These are phyloP conservation scores for Kregervanrija pseudodelftensis DNA, from an alignment of 805 yeast species.

Conservation along the genomic window DNA sequence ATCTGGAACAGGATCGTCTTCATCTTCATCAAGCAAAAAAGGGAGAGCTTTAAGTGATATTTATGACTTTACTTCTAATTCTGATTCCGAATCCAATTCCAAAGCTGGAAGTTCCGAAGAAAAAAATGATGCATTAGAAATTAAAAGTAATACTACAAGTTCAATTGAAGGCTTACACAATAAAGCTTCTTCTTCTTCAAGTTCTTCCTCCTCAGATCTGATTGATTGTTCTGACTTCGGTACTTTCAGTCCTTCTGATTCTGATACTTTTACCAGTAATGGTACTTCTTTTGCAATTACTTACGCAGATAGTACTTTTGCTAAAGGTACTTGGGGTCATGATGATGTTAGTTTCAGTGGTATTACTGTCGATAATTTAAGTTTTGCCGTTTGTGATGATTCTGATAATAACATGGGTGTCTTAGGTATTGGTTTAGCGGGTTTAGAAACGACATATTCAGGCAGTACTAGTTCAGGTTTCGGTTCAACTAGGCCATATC, in stretches of 20 bases:
- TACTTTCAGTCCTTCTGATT: conserved; percentile 36
- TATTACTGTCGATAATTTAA: conserved; percentile 38
- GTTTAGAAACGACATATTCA: conserved; percentile 53
- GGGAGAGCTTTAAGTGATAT: conserved; percentile 1
- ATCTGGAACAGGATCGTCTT: conserved; percentile 6
- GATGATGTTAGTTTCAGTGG: conserved; percentile 53
- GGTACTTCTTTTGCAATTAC: conserved; percentile 33
- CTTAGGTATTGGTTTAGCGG: conserved; percentile 64
- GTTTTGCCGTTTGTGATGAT: conserved; percentile 68
- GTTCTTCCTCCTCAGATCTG: neutral
- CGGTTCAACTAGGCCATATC: conserved; percentile 20
- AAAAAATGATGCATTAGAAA: neutral
- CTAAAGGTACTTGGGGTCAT: conserved; percentile 49
- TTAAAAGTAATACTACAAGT: neutral
- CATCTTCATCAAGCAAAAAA: conserved; percentile 1
- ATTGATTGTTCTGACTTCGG: conserved; percentile 40
- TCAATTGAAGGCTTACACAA: neutral
- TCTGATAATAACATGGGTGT: conserved; percentile 65
- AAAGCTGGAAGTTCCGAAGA: neutral
- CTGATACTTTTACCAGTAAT: conserved; percentile 35
- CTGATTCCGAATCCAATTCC: neutral
- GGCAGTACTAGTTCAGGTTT: conserved; percentile 16
- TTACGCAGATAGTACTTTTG: conserved; percentile 43
- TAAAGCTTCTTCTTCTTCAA: conserved; percentile 1
- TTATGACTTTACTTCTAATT: neutral